Evolutionary conservation across 352 stramenopile genomes (phyloP), one percentile per base, ranked within the genome.

Genomic region (Globisporangium canariense): DNA sequence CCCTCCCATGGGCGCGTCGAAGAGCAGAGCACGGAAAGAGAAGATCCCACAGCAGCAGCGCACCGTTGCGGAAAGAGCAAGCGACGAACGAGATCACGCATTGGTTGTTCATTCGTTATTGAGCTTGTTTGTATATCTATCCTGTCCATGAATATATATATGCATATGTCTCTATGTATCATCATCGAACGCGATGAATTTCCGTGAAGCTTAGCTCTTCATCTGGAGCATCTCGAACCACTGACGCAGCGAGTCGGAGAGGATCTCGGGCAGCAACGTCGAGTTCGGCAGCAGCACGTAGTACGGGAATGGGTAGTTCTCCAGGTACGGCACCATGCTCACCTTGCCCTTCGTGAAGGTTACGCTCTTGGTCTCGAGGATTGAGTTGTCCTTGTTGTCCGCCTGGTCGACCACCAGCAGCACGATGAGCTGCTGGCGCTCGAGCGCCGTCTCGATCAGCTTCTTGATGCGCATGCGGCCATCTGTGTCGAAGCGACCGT

Each of bases 241-340:
- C 76, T 99, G 98, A 54, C 96, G 95, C 9, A 99, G 81, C 32
- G 96, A 97, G 77, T 99, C 98, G 18, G 97, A 98, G n/a, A 99
- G 81, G 41, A 99, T 98, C 73, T 99, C 97, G 18, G 98, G 98
- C 43, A 99, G 81, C 66, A 95, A 79, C 30, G 88, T 75, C 46
- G 99, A 96, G 60, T 98, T 95, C 4, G 95, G 90, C 22, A 99
- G 77, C 46, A 99, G 76, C 57, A 99, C 91, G 73, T 99, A 99
- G 79, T 99, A 99, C 54, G 98, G 97, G 81, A 99, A 99, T 45
- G 98, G 98, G 71, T 99, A 99, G 78, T 99, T 98, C 65, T 99
- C 98, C 38, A 99, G 90, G 81, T 99, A 99, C 25, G 90, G 82
- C 58, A 94, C 98, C 72, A 99, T 97, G 64, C 94, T 84, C 53